Evolutionary conservation across 257 asterid species (phyloP), one percentile per base, ranked within the genome.

Genomic region (Solanum bulbocastanum): DNA sequence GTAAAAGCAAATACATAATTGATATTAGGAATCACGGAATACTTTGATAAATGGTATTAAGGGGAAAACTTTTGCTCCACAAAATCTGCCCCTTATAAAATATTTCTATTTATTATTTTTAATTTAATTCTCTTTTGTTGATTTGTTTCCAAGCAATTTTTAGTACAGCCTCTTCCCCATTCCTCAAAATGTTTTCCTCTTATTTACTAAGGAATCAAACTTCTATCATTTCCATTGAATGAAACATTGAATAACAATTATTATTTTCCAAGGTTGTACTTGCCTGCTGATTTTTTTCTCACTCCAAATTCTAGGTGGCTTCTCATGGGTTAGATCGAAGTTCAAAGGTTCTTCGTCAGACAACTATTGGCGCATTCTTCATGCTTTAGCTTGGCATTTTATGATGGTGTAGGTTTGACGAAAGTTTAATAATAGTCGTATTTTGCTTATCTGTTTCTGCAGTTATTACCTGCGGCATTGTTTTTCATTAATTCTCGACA

Each of bases 261-360:
- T 40, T 23, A 42, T 27, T 69, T 52, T 49, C 84, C 37, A 25
- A 83, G 78, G 60, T 46, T 83, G 25, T 39, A 74, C 81, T 65
- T 72, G 40, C 52, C 44, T 42, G 86, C 30, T 84, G 81, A 88
- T 73, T 72, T 76, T 82, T 83, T 39, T 89, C 76, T 84, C 86
- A 91, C 88, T 84, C 83, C 88, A 86, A 87, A 52, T 58, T 89
- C 76, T 90, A 97, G 99, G 98, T 97, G 92, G 96, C 99, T 86
- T 97, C 99, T 85, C 99, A 97, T 83, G 98, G 99, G 88, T 95
- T 97, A 89, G 98, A 96, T 91, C 95, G 98, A 84, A 94, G 98
- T 93, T 92, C 99, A 66, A 94, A 93, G 92, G 98, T 97, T 94
- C 98, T 96, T 85, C 95, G 95, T 86, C 96, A 93, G 89, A 97